These are phyloP conservation scores for Eucalyptus tenuipes DNA, from an alignment of 345 rosid genomes.

Conservation along the genomic window DNA sequence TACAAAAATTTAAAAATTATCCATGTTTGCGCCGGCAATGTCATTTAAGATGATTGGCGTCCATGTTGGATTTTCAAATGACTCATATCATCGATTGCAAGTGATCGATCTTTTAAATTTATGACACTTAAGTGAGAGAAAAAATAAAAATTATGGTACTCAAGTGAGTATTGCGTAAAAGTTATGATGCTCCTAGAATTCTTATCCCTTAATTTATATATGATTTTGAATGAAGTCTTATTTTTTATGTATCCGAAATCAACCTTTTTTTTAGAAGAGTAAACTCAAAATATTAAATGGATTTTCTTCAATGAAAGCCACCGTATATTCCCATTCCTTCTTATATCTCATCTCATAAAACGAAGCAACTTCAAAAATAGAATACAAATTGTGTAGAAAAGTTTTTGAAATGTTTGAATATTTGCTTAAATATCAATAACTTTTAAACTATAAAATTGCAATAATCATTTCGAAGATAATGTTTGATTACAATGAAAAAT, in stretches of 20 bases:
- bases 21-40: too few relatives aligned
- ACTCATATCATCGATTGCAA: too few relatives aligned
- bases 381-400: background rate
- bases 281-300: background rate
- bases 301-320: background rate
- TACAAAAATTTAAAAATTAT: too few relatives aligned
- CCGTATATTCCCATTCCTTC: background rate
- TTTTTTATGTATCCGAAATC: background rate
- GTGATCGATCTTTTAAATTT: too few relatives aligned
- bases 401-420: background rate
- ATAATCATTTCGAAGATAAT: too few relatives aligned
- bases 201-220: too few relatives aligned
- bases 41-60: fast-evolving
- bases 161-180: too few relatives aligned
- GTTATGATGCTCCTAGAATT: too few relatives aligned
- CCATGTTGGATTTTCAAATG: fast-evolving
- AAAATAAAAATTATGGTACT: too few relatives aligned
- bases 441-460: too few relatives aligned
- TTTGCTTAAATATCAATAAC: background rate
- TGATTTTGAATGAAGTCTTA: too few relatives aligned
- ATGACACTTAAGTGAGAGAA: too few relatives aligned
- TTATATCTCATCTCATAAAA: background rate
- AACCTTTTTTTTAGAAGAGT: background rate
- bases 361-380: background rate
- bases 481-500: background rate